phyloP scores from a whole-genome alignment of 2,329 filamentous ascomycete species.

The Helicocarpus griseus region DNA sequence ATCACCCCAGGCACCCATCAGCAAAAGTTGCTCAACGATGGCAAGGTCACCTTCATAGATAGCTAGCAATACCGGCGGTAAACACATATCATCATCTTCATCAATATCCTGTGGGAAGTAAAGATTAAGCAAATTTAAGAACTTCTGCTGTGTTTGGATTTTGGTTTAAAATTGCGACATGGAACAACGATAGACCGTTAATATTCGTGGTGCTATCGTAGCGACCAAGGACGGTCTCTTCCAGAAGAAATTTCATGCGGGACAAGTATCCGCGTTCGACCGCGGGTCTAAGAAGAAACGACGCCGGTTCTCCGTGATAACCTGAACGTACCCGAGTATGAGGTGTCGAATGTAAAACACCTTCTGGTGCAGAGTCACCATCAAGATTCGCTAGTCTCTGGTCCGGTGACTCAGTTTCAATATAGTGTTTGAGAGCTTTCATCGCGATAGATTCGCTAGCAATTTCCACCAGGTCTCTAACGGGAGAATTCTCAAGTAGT shows the following conservation, averaged over 20 bases:
- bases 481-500: neutral
- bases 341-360: too few species aligned
- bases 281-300: neutral
- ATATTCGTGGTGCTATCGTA: too few species aligned
- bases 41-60: neutral
- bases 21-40: neutral
- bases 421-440: neutral
- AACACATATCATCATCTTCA: neutral
- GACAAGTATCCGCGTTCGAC: neutral
- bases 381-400: too few species aligned
- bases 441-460: neutral
- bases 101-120: neutral
- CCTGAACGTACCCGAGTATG: too few species aligned
- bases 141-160: neutral
- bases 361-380: too few species aligned
- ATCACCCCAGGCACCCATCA: neutral
- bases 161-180: neutral
- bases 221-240: neutral
- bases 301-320: neutral
- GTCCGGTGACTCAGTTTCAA: neutral
- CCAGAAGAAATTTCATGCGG: neutral
- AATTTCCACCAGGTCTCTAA: neutral
- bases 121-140: neutral
- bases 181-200: neutral
- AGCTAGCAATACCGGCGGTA: neutral